phyloP scores from a whole-genome alignment of 306 rosid genomes.

The Prunus padus region DNA sequence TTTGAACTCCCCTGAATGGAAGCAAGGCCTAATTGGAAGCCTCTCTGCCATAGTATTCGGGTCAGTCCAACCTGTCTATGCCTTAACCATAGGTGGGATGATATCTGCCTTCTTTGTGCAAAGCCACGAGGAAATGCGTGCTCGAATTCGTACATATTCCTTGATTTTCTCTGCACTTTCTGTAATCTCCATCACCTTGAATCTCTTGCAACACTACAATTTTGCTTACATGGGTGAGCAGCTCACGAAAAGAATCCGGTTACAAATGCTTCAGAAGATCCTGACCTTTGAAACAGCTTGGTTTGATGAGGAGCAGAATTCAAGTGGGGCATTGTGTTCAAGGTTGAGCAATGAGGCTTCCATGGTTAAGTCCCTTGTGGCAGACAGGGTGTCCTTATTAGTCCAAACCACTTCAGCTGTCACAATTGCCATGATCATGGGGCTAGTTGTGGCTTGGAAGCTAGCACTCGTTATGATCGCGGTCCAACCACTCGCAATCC shows the following conservation, averaged over 20 bases:
- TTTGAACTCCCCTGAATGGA: constrained; percentile 84
- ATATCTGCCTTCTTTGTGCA: constrained; percentile 77
- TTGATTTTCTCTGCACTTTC: constrained; percentile 64
- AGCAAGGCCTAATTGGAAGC: constrained; percentile 72
- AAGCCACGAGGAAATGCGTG: constrained; percentile 73
- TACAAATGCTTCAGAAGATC: constrained; percentile 69
- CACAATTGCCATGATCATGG: constrained; percentile 83
- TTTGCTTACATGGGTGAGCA: constrained; percentile 87
- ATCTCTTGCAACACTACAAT: constrained; percentile 82
- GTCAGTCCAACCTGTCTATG: constrained; percentile 85
- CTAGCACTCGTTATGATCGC: constrained; percentile 92
- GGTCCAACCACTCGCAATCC: constrained; percentile 77
- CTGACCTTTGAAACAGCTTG: constrained; percentile 89
- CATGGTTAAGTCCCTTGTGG: constrained; percentile 88
- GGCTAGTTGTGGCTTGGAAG: constrained; percentile 86
- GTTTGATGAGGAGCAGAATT: constrained; percentile 83
- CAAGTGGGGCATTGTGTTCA: constrained; percentile 86
- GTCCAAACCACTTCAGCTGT: constrained; percentile 89
- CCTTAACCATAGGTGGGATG: constrained; percentile 87
- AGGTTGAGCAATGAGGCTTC: constrained; percentile 87
- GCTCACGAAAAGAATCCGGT: constrained; percentile 67
- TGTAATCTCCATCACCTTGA: constrained; percentile 65
- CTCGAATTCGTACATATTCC: constrained; percentile 62
- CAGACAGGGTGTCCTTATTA: constrained; percentile 69
- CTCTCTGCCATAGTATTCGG: constrained; percentile 76